Evolutionary conservation across 2,329 filamentous ascomycete species (phyloP), one percentile per base, ranked within the genome.

Genomic region (Exophiala alcalophila): DNA sequence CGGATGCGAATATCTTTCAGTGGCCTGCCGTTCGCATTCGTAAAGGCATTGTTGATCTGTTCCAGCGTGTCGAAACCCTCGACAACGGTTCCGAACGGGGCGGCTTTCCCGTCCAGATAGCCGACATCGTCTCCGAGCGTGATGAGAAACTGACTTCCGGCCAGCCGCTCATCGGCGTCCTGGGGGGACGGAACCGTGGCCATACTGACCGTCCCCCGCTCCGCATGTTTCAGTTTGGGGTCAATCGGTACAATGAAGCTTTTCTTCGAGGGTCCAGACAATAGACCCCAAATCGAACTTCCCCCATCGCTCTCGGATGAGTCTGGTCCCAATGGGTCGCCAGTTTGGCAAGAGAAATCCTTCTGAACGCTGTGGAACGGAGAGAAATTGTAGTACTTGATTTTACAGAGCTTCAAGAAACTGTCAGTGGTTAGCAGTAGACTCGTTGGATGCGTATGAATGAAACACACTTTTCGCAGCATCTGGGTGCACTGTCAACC

Each of bases 311-410:
- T 95, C 32, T 89, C 80, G 56, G 79, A 72, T 10, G 88, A 86
- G 44, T 84, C 79, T 9, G 90, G 91, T 9, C 92, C 91, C 39
- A 97, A 81, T 9, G 91, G 91, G 60, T 97, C 92, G 63, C 91
- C 91, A 21, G 87, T 94, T 67, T 97, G 91, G 67, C 95, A 95
- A 49, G 90, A 94, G 68, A 96, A 97, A 67, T 88, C 82, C 64
- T 91, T 92, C 62, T 96, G 92, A 25, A 98, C 80, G 55, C 84
- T 89, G 69, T 96, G 87, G 40, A 97, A 72, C 18, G 91, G 92
- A 4, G 89, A 83, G 65, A 94, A 97, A 72, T 97, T 97, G 80
- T 96, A 98, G 71, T 97, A 98, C 72, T 96, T 98, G 68, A 89
- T 74, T 71, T 97, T 97, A 80, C 92, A 96, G 57, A 98, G 86